Evolutionary conservation across 2,329 filamentous ascomycete genomes (phyloP).

Genomic region (Arthroderma sp.): DNA sequence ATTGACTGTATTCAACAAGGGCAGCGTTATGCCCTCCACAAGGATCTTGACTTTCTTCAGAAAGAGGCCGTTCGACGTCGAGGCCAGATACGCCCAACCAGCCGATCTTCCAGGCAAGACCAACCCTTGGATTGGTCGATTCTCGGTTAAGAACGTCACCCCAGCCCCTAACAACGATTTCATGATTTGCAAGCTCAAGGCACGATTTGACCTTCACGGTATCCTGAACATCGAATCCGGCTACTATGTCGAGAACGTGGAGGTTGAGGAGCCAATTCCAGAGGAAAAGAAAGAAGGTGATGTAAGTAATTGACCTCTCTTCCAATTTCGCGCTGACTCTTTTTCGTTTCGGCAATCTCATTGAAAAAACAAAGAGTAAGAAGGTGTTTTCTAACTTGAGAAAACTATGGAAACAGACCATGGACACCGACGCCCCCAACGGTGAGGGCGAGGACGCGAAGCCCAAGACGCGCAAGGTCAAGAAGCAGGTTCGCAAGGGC

Average conservation of each 20-base stretch:
- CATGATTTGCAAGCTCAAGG: constrained; percentile 99
- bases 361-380: constrained; percentile 4
- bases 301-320: constrained; percentile 21
- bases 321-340: constrained; percentile 5
- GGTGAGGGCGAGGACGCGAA: constrained; percentile 51
- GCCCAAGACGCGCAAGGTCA: constrained; percentile 84
- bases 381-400: constrained; percentile 15
- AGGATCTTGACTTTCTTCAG: constrained; percentile 99
- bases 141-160: constrained; percentile 96
- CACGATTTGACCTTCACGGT: constrained; percentile 89
- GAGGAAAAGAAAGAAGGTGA: constrained; percentile 57
- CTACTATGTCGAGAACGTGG: constrained; percentile 95
- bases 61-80: constrained; percentile 91
- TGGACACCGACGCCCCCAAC: constrained; percentile 62
- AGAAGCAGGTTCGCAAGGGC: constrained; percentile 98
- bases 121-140: constrained; percentile 90
- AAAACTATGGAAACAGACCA: constrained; percentile 45
- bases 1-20: constrained; percentile 93
- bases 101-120: constrained; percentile 77
- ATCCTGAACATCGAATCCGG: constrained; percentile 92
- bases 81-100: constrained; percentile 83
- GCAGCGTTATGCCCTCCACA: constrained; percentile 91
- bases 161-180: constrained; percentile 88
- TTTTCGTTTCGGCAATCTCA: constrained; percentile 4
- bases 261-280: constrained; percentile 85